Base-by-base conservation (phyloP, 2,329 filamentous ascomycete species). In the Cercospora citrullina region DNA sequence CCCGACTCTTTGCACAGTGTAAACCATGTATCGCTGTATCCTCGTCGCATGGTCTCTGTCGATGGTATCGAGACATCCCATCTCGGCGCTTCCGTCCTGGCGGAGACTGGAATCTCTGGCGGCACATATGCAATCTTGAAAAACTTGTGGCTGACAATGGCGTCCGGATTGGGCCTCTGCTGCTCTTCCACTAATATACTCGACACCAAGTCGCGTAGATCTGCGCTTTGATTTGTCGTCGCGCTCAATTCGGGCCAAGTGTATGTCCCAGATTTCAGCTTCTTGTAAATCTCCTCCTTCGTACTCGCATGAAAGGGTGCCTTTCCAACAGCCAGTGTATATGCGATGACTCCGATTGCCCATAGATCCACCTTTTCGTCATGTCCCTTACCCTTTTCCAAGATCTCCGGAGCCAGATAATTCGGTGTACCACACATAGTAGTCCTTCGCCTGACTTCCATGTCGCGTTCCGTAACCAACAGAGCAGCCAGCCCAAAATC, bases 341-440 rank as follows among this genome's bases (percentile, higher is more conserved):
- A 98, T 89, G 96, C 93, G 78, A 99, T 99, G 73, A 99, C 95
- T 21, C 96, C 95, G 77, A 99, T 85, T 55, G 94, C 97, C 96
- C 96, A 99, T 65, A 99, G 92, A 78, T 99, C 95, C 3, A 99
- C 95, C 84, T 96, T 97, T 78, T 98, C 94, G 73, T 97, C 95
- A 78, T 99, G 95, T 0, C 95, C 95, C 75, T 94, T 93, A 77
- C 92, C 95, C 83, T 95, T 97, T 77, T 97, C 92, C 62, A 99
- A 82, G 69, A 99, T 97, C 77, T 99, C 95, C 0, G 95, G 95
- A 0, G 95, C 95, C 74, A 99, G 97, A 79, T 99, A 99, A 80
- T 99, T 99, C 1, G 95, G 95, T 4, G 95, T 99, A 67, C 95
- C 95, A 75, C 95, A 99, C 68, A 99, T 88, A 6, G 95, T 99